Base-by-base conservation (phyloP, 140 eudicot genomes). In the Oenanthe javanica region DNA sequence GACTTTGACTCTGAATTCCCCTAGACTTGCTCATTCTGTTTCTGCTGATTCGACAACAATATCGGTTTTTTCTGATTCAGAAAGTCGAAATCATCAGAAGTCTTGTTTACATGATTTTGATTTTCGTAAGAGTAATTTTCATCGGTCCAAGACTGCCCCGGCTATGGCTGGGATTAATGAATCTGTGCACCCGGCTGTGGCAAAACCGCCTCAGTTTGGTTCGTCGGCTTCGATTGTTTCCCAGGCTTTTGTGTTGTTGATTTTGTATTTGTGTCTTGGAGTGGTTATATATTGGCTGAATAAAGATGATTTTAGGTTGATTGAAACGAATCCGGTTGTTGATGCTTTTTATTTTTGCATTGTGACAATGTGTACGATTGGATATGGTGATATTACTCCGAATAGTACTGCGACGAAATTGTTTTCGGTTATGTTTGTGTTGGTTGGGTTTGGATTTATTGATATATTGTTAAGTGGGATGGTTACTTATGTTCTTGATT, bases 311-410 rank as follows among this genome's bases (percentile, higher is more conserved):
- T 94, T 94, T 75, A 87, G 75, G 14, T 93, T 86, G 51, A 71
- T 50, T 18, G 91, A 92, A 49, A 94, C 98, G 0, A 96, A 94
- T 80, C 97, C 96, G 10, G 93, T 94, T 19, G 96, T 94, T 50
- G 98, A 94, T 89, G 98, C 98, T 57, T 82, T 94, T 77, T 94
- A 94, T 77, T 94, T 92, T 71, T 94, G 98, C 71, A 90, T 94
- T 71, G 98, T 94, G 21, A 94, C 98, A 25, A 94, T 94, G 98
- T 94, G 98, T 76, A 94, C 98, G 5, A 94, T 94, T 81, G 98
- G 98, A 2, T 94, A 94, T 83, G 98, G 98, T 31, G 98, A 94
- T 84, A 94, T 94, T 38, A 94, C 97, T 31, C 98, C 98, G 12
- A 85, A 81, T 84, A 90, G 83, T 67, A 80, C 89, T 19, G 82